A percentile compares a stretch with the other conserved stretches of the same genome.
phyloP scores from a whole-genome alignment of 106 monocot species.

The Phalaenopsis equestris region DNA sequence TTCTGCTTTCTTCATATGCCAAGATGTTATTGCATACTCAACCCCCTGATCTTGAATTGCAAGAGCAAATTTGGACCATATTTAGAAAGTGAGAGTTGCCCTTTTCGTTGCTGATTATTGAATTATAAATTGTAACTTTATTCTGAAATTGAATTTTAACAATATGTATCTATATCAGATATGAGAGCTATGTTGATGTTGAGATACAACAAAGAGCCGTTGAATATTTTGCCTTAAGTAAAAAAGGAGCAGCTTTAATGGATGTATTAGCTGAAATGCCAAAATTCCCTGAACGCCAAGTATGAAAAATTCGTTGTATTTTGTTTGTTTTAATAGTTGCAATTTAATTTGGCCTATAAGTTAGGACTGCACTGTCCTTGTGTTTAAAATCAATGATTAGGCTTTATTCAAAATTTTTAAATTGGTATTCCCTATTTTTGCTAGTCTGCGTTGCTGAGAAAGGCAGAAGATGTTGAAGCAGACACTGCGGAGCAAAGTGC shows the following conservation, averaged over 20 bases:
- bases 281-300: conserved; percentile 97
- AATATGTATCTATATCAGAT: conserved; percentile 32
- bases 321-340: neutral
- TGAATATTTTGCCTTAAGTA: conserved; percentile 92
- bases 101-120: neutral
- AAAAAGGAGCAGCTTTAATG: conserved; percentile 71
- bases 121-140: neutral
- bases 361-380: neutral
- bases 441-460: conserved; percentile 79
- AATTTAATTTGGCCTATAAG: neutral
- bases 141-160: neutral
- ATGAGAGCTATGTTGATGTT: conserved; percentile 92
- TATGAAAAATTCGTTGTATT: conserved; percentile 13
- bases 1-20: conserved; percentile 97
- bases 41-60: conserved; percentile 80
- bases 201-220: conserved; percentile 99
- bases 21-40: conserved; percentile 98
- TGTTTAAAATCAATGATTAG: neutral
- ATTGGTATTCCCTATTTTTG: neutral
- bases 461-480: conserved; percentile 86
- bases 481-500: conserved; percentile 99
- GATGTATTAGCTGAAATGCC: conserved; percentile 98
- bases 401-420: neutral
- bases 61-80: conserved; percentile 86
- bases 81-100: conserved; percentile 69